A percentile compares a stretch with the other conserved stretches of the same genome.
Conservation (phyloP, 257 asterid genomes). For the Solanum piurae region DNA sequence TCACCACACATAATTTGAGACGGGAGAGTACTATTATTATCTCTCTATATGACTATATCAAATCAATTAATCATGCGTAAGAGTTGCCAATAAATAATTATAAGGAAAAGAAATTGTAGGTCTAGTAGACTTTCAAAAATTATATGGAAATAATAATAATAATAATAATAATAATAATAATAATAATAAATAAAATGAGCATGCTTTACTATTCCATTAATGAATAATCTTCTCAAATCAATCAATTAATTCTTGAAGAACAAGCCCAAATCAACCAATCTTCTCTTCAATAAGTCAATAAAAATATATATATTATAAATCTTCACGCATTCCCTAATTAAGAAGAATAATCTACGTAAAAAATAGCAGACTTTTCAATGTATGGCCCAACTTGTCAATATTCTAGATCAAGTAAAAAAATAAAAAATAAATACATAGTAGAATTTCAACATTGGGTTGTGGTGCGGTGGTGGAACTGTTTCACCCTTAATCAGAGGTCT, state of each 20-base stretch:
- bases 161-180: background rate
- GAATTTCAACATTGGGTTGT: background rate
- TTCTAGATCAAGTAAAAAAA: background rate
- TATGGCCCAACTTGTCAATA: background rate
- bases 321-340: background rate
- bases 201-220: background rate
- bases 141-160: background rate
- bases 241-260: background rate
- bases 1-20: background rate
- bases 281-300: background rate
- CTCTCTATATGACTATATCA: background rate
- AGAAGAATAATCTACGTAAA: background rate
- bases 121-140: background rate
- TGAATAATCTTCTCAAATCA: background rate
- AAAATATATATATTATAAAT: background rate
- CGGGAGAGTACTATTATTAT: background rate
- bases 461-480: rapidly evolving
- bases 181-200: background rate
- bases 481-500: background rate
- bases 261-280: background rate
- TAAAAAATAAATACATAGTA: background rate
- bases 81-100: background rate
- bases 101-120: background rate
- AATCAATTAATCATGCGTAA: background rate
- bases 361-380: background rate